These are phyloP conservation scores for Myriosclerotinia scirpicola DNA, from an alignment of 2,329 filamentous ascomycete species.

Conservation along the genomic window DNA sequence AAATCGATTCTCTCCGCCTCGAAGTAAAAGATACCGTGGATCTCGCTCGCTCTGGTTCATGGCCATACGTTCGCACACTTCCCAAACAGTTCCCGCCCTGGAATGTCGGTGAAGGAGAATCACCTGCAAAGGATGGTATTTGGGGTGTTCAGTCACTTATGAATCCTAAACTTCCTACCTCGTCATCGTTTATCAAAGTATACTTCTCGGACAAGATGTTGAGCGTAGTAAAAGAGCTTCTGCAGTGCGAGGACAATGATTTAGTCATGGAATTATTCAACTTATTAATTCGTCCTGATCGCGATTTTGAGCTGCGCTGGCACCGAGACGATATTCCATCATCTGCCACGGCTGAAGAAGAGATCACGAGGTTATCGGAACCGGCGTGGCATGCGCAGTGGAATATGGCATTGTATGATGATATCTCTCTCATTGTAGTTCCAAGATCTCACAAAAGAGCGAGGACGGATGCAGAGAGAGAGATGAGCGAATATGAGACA, in stretches of 20 bases:
- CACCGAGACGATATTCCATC: conserved; percentile 80
- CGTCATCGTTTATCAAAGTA: conserved; percentile 59
- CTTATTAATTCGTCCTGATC: conserved; percentile 71
- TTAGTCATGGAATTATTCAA: conserved; percentile 89
- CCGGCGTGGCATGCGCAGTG: conserved; percentile 79
- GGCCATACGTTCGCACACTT: conserved; percentile 80
- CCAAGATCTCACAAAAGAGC: conserved; percentile 73
- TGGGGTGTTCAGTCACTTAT: conserved; percentile 89
- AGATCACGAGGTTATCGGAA: conserved; percentile 58
- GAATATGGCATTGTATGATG: conserved; percentile 79
- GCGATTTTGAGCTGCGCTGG: conserved; percentile 75
- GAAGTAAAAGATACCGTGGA: conserved; percentile 58
- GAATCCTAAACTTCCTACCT: conserved; percentile 66
- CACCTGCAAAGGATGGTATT: conserved; percentile 59
- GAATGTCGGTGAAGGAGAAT: conserved; percentile 46
- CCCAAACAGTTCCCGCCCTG: conserved; percentile 92
- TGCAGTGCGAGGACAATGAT: conserved; percentile 57
- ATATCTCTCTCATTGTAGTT: conserved; percentile 71
- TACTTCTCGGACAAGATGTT: conserved; percentile 73
- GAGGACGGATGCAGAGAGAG: conserved; percentile 67
- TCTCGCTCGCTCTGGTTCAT: conserved; percentile 66
- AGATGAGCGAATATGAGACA: conserved; percentile 63
- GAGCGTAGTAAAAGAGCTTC: conserved; percentile 61
- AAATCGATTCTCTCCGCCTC: conserved; percentile 59
- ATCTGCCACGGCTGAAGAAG: conserved; percentile 64